Percentiles rank a stretch among this genome's conserved stretches.
These are phyloP conservation scores for Chaetomium sp. DNA, from an alignment of 2,329 filamentous ascomycete species.

Conservation along the genomic window DNA sequence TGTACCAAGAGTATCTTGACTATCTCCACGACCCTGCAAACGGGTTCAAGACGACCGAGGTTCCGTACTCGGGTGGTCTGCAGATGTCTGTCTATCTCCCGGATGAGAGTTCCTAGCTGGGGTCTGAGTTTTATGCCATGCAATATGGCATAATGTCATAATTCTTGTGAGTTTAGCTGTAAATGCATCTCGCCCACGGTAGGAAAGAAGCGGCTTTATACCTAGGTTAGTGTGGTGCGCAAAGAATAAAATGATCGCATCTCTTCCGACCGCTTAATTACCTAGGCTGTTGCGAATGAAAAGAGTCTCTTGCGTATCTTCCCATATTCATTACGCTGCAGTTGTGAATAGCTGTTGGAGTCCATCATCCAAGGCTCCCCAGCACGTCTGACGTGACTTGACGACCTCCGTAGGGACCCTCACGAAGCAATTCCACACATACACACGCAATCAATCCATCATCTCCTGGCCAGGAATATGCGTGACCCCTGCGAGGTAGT, in stretches of 20 bases:
- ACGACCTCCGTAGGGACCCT: too few species aligned
- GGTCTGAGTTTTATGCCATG: not conserved
- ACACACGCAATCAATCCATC: not conserved
- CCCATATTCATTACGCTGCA: not conserved
- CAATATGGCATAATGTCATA: not conserved
- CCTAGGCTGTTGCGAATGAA: not conserved
- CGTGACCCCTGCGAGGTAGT: constrained; percentile 2
- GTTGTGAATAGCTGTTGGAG: not conserved
- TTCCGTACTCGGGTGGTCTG: constrained; percentile 33
- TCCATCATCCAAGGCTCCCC: too few species aligned
- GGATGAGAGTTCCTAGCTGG: not conserved
- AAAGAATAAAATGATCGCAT: too few species aligned
- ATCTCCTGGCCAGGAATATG: constrained; percentile 2
- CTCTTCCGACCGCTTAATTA: too few species aligned
- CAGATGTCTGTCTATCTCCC: constrained; percentile 34
- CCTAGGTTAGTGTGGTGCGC: too few species aligned
- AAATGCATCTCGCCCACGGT: too few species aligned
- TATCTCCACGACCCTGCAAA: constrained; percentile 45
- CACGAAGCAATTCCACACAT: not conserved
- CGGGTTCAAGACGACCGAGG: constrained; percentile 42
- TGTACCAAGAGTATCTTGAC: constrained; percentile 45
- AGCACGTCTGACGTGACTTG: too few species aligned
- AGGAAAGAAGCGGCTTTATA: too few species aligned
- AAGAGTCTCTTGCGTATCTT: not conserved
- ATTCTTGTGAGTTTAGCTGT: not conserved